A percentile compares a stretch with the other conserved stretches of the same genome.
phyloP scores from a whole-genome alignment of 768 basidiomycete species.

The Amanita pseudoporphyria region DNA sequence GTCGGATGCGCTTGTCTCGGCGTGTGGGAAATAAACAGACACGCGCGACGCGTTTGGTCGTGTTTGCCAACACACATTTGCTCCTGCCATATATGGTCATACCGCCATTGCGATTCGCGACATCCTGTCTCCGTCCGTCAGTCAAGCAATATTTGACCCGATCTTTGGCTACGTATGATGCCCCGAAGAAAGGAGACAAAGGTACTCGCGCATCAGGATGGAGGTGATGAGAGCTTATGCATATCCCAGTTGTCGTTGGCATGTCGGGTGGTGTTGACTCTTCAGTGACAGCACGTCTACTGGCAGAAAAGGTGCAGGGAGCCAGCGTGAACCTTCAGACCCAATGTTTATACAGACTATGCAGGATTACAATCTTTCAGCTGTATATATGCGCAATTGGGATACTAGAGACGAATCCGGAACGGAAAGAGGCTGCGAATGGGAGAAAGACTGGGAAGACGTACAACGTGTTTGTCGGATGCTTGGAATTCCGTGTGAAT shows the following conservation, averaged over 20 bases:
- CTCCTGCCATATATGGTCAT: slow-evolving; percentile 4
- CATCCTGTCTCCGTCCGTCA: not conserved
- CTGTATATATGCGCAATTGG: slow-evolving; percentile 97
- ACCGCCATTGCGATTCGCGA: not conserved
- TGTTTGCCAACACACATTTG: not conserved
- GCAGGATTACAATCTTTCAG: slow-evolving; percentile 75
- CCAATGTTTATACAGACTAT: not conserved
- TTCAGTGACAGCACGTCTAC: slow-evolving; percentile 72
- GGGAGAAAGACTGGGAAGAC: slow-evolving; percentile 94
- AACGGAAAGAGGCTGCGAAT: slow-evolving; percentile 80
- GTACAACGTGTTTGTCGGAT: slow-evolving; percentile 71
- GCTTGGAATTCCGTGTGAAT: slow-evolving; percentile 61
- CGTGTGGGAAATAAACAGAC: slow-evolving; percentile 7
- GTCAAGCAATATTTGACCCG: not conserved
- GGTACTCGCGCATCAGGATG: not conserved
- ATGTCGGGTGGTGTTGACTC: slow-evolving; percentile 98
- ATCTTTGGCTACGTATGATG: not conserved
- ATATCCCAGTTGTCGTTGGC: slow-evolving; percentile 63
- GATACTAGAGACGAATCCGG: slow-evolving; percentile 77
- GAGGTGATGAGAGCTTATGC: not conserved
- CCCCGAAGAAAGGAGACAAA: slow-evolving; percentile 11
- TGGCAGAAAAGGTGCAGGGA: slow-evolving; percentile 51
- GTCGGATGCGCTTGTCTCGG: not conserved
- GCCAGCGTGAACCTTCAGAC: not conserved
- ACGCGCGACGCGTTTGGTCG: slow-evolving; percentile 7